Conservation (phyloP, 1,284 basidiomycete genomes). For the Acaromyces ingoldii region DNA sequence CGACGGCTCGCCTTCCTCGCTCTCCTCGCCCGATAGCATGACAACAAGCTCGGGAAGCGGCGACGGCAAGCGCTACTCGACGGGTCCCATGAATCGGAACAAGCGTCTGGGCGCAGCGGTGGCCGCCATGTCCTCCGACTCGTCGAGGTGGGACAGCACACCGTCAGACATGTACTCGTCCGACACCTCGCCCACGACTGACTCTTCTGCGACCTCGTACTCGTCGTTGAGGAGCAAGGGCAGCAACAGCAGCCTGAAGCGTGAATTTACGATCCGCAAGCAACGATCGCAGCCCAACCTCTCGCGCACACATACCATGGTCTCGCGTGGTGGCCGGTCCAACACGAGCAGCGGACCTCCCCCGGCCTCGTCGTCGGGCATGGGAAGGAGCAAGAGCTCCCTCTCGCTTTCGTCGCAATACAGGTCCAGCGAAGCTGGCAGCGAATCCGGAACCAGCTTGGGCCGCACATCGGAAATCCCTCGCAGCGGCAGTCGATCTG, state of each 20-base stretch:
- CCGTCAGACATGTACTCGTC: conserved; percentile 17
- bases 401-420: conserved; percentile 17
- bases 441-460: conserved; percentile 20
- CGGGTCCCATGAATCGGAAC: conserved; percentile 9
- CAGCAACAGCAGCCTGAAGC: conserved; percentile 6
- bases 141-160: conserved; percentile 16
- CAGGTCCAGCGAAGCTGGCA: neutral
- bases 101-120: conserved; percentile 27
- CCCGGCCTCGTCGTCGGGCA: too few species aligned
- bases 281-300: conserved; percentile 20
- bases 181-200: conserved; percentile 11
- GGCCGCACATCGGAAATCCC: conserved; percentile 31
- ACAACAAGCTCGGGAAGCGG: too few species aligned
- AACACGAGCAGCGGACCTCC: neutral
- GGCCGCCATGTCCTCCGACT: conserved; percentile 17
- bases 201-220: conserved; percentile 18
- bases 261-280: conserved; percentile 11
- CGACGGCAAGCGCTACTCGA: neutral
- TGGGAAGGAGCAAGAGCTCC: conserved; percentile 22
- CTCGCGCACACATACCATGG: conserved; percentile 3
- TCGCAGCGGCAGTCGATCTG: conserved; percentile 12
- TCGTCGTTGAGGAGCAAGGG: conserved; percentile 10
- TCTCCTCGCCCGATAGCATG: too few species aligned
- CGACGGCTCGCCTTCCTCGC: too few species aligned
- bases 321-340: neutral